A percentile compares a stretch with the other conserved stretches of the same genome.
phyloP scores from a whole-genome alignment of 176 grass and related monocot species.

The Phragmites australis region DNA sequence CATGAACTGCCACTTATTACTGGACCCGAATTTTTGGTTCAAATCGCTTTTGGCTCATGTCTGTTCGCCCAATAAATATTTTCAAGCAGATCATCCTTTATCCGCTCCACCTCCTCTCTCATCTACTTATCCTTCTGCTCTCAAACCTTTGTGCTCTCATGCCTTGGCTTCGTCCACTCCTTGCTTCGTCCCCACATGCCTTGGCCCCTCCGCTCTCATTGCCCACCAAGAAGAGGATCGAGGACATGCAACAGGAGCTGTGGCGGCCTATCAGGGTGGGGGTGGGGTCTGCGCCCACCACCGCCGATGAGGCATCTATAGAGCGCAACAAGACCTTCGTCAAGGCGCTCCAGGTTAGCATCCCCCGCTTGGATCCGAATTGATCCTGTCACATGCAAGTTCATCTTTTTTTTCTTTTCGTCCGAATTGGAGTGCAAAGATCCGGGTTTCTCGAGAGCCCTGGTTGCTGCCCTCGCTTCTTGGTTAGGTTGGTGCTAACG shows the following conservation, averaged over 20 bases:
- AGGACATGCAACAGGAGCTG: conserved; percentile 44
- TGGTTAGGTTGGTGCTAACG: conserved; percentile 11
- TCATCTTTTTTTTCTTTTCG: background rate
- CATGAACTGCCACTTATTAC: too few relatives aligned
- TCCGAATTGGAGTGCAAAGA: conserved; percentile 9
- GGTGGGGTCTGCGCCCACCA: conserved; percentile 35
- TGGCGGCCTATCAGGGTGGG: conserved; percentile 41
- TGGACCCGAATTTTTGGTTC: too few relatives aligned
- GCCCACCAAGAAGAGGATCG: background rate
- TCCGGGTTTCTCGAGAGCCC: conserved; percentile 31
- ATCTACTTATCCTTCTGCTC: too few relatives aligned
- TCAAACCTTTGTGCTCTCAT: too few relatives aligned
- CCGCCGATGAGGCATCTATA: conserved; percentile 91
- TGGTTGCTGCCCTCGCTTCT: conserved; percentile 5
- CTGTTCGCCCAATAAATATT: too few relatives aligned
- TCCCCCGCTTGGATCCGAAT: conserved; percentile 11
- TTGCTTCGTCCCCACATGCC: conserved; percentile 25
- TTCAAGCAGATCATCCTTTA: too few relatives aligned
- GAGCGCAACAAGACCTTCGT: conserved; percentile 98
- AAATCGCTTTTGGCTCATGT: too few relatives aligned
- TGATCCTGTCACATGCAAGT: background rate
- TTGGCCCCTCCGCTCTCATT: background rate
- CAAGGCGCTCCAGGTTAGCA: conserved; percentile 82
- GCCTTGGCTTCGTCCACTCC: conserved; percentile 8
- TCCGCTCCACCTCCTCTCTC: too few relatives aligned